Base-by-base conservation (phyloP, 306 rosid genomes). In the Lathyrus oleraceus region DNA sequence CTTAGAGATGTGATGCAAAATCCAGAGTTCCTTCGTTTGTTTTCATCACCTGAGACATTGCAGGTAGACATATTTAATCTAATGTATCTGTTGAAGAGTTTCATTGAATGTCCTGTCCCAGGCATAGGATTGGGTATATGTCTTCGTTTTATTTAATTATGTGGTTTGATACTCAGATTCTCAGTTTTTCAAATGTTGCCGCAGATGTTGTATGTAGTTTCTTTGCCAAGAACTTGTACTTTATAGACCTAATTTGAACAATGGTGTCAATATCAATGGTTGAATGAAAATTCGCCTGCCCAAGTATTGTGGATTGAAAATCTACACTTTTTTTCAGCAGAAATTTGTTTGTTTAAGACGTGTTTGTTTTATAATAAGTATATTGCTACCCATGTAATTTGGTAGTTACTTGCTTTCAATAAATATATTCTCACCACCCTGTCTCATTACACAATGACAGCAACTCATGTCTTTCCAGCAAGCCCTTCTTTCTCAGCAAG, bases 1-100 rank as follows among this genome's bases (percentile, higher is more conserved):
- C 86, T 88, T 7, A 87, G 97, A 75, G 97, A 91, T 62, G 83
- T 91, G 87, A 83, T 88, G 86, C 88, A 88, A 78, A 86, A 87
- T 67, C 97, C 92, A 10, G 97, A 91, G 77, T 80, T 88, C 69
- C 81, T 87, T 45, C 96, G 89, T 30, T 83, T 88, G 73, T 77
- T 91, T 70, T 81, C 88, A 59, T 86, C 91, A 48, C 96, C 97
- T 11, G 97, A 91, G 80, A 88, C 96, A 78, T 58, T 91, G 83
- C 97, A 91, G 97, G 97, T 91, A 82, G 58, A 36, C 51, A 67
- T 25, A 48, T 82, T 65, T 60, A 58, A 47, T 30, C 47, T 70
- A 54, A 57, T 65, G 23, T 30, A 25, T 38, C 51, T 74, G 42
- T 59, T 81, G 44, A 53, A 52, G 30, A 54, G 10, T 75, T 42